A percentile compares a stretch with the other conserved stretches of the same genome.
phyloP scores from a whole-genome alignment of 2,329 filamentous ascomycete genomes.

The Penicillium sp. region DNA sequence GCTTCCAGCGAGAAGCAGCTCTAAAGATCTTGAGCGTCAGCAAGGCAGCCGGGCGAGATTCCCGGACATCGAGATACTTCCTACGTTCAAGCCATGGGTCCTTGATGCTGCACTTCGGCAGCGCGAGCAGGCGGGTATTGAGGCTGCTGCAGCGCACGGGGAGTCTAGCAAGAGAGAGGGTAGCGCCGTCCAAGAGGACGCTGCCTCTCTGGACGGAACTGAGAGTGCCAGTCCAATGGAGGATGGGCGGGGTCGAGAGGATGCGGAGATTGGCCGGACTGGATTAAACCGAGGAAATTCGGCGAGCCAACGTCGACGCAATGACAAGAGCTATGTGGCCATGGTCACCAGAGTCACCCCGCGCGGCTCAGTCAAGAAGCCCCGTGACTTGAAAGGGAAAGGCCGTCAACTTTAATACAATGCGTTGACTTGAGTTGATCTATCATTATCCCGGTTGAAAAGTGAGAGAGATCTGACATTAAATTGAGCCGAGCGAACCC shows the following conservation, averaged over 20 bases:
- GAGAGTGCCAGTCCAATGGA: too few relatives aligned
- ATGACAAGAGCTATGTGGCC: neutral
- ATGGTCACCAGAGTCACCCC: neutral
- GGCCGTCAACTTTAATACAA: neutral
- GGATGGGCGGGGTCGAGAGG: neutral
- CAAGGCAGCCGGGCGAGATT: constrained; percentile 24
- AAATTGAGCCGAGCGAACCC: too few relatives aligned
- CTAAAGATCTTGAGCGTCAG: neutral
- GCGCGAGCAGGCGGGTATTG: neutral
- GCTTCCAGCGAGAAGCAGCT: neutral
- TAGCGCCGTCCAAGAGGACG: neutral
- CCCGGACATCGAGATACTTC: constrained; percentile 44
- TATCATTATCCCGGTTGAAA: neutral
- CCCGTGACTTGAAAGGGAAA: neutral
- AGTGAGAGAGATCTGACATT: too few relatives aligned
- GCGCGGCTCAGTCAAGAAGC: constrained; percentile 6
- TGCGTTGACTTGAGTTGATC: neutral
- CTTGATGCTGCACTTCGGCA: constrained; percentile 2
- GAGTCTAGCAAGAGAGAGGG: neutral
- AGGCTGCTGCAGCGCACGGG: neutral
- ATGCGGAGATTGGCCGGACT: neutral
- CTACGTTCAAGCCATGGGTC: constrained; percentile 27
- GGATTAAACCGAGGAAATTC: constrained; percentile 5
- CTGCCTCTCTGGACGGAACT: too few relatives aligned
- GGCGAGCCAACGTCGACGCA: constrained; percentile 8